phyloP scores from a whole-genome alignment of 2,329 filamentous ascomycete species.

The Neonectria ditissima region DNA sequence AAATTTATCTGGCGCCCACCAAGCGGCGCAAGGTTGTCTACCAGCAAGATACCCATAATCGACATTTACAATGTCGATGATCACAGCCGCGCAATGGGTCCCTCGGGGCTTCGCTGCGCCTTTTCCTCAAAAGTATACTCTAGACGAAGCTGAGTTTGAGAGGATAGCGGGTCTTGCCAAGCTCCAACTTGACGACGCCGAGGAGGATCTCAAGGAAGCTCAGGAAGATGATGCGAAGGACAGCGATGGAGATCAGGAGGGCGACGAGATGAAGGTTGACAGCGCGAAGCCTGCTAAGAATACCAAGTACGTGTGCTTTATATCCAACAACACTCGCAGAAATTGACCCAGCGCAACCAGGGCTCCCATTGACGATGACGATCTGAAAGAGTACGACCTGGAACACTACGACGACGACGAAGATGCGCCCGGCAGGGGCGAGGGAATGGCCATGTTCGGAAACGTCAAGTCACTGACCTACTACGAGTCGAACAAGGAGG shows the following conservation, averaged over 20 bases:
- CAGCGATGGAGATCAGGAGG: conserved; percentile 46
- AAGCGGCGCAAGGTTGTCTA: conserved; percentile 30
- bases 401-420: conserved; percentile 93
- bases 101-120: conserved; percentile 81
- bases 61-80: conserved; percentile 72
- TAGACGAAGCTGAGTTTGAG: conserved; percentile 80
- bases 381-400: conserved; percentile 95
- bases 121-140: conserved; percentile 79
- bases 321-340: not conserved
- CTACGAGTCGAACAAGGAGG: conserved; percentile 92
- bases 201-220: conserved; percentile 84
- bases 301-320: conserved; percentile 51
- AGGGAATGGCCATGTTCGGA: conserved; percentile 91
- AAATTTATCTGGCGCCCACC: conserved; percentile 44
- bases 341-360: conserved; percentile 48
- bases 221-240: conserved; percentile 52
- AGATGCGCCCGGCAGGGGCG: conserved; percentile 61
- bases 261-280: conserved; percentile 54
- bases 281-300: conserved; percentile 41
- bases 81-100: conserved; percentile 81
- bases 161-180: conserved; percentile 81
- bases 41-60: conserved; percentile 44
- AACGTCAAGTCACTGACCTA: conserved; percentile 95
- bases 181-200: conserved; percentile 89
- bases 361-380: conserved; percentile 74